These are phyloP conservation scores for Aotearoamyces nothofagi DNA, from an alignment of 2,329 filamentous ascomycete genomes.

Conservation along the genomic window DNA sequence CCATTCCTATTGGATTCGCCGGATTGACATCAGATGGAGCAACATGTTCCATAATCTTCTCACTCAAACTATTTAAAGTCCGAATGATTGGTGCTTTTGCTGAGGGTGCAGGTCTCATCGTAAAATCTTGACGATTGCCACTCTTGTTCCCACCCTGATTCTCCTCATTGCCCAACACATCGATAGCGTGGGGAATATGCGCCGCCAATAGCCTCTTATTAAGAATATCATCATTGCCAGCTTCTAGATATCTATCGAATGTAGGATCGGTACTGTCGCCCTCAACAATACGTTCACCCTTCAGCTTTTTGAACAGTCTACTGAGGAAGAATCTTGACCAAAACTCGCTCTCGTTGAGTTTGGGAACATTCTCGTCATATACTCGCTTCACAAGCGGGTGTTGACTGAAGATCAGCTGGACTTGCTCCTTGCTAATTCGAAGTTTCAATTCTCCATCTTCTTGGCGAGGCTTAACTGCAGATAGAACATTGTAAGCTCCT, in stretches of 20 bases:
- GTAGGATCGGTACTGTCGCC: conserved; percentile 62
- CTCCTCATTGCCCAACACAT: conserved; percentile 87
- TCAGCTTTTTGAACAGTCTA: conserved; percentile 76
- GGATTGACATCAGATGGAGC: conserved; percentile 60
- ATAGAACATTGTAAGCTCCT: conserved; percentile 86
- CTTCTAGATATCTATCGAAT: conserved; percentile 74
- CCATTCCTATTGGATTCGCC: conserved; percentile 47
- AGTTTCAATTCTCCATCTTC: conserved; percentile 63
- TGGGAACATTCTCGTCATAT: conserved; percentile 86
- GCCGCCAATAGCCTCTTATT: conserved; percentile 40
- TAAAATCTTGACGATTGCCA: conserved; percentile 77
- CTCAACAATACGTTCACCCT: conserved; percentile 74
- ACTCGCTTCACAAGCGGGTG: conserved; percentile 81
- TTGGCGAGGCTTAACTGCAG: conserved; percentile 69
- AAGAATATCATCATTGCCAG: conserved; percentile 43
- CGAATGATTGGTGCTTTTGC: conserved; percentile 79
- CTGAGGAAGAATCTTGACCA: conserved; percentile 94
- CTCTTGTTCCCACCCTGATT: conserved; percentile 71
- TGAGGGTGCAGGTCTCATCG: conserved; percentile 65
- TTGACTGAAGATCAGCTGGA: conserved; percentile 83
- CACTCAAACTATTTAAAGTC: conserved; percentile 78
- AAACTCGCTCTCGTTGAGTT: conserved; percentile 64
- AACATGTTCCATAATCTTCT: conserved; percentile 85
- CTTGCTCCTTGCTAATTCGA: conserved; percentile 80
- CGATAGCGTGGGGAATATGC: conserved; percentile 75